phyloP scores from a whole-genome alignment of 108 stramenopile species.

The Fistulifera solaris region DNA sequence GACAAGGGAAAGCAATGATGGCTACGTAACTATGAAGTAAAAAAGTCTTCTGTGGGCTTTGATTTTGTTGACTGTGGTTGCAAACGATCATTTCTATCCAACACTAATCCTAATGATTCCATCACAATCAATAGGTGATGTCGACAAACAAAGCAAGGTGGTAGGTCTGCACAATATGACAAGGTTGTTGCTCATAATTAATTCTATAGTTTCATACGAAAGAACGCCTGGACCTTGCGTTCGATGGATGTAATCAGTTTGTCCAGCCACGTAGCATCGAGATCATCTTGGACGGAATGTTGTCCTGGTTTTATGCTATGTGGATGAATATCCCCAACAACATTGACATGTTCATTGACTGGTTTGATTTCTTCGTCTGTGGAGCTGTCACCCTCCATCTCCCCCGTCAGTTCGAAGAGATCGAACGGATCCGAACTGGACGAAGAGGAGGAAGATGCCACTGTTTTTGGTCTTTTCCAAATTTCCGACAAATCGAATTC shows the following conservation, averaged over 20 bases:
- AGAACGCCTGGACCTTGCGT: conserved; percentile 17
- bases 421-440: not conserved
- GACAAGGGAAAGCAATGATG: too few relatives aligned
- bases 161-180: too few relatives aligned
- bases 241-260: conserved; percentile 25
- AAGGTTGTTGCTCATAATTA: too few relatives aligned
- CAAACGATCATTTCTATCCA: too few relatives aligned
- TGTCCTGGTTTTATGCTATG: conserved; percentile 28
- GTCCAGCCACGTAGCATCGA: conserved; percentile 23
- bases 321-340: not conserved
- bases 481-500: too few relatives aligned
- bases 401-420: not conserved
- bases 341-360: not conserved
- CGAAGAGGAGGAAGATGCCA: not conserved
- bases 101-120: too few relatives aligned
- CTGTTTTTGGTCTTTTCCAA: not conserved
- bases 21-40: too few relatives aligned
- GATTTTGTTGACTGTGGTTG: too few relatives aligned
- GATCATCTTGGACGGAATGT: conserved; percentile 3
- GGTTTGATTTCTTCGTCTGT: not conserved
- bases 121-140: too few relatives aligned
- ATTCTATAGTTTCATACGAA: conserved; percentile 17
- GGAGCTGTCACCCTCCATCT: not conserved
- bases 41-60: too few relatives aligned
- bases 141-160: too few relatives aligned